A percentile compares a stretch with the other conserved stretches of the same genome.
Evolutionary conservation across 306 rosid species (phyloP).

Genomic region (Canavalia ensiformis): DNA sequence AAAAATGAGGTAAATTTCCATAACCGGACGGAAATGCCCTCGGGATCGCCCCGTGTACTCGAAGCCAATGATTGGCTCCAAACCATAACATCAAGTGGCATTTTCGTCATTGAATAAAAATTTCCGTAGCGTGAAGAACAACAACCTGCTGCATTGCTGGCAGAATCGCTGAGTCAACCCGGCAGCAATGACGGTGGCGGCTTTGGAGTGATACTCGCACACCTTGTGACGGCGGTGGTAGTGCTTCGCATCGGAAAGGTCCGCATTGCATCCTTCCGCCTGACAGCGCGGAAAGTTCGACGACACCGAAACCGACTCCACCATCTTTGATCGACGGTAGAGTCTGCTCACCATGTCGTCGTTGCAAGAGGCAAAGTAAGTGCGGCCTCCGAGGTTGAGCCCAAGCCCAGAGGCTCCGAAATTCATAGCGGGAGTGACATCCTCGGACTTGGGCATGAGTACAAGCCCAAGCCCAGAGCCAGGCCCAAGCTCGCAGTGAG

Average conservation of each 20-base stretch:
- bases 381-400: slow-evolving; percentile 77
- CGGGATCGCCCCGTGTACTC: slow-evolving; percentile 36
- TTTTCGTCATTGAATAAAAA: slow-evolving; percentile 20
- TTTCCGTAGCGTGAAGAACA: neutral
- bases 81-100: slow-evolving; percentile 34
- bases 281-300: slow-evolving; percentile 69
- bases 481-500: slow-evolving; percentile 31
- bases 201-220: slow-evolving; percentile 88
- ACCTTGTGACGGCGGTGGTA: slow-evolving; percentile 94
- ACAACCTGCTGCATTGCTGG: slow-evolving; percentile 93
- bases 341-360: slow-evolving; percentile 66
- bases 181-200: slow-evolving; percentile 78
- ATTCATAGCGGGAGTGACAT: slow-evolving; percentile 49
- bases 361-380: slow-evolving; percentile 62
- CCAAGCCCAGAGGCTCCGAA: slow-evolving; percentile 63
- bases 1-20: slow-evolving; percentile 12
- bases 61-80: slow-evolving; percentile 26
- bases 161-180: slow-evolving; percentile 94
- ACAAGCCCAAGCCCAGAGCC: slow-evolving; percentile 65
- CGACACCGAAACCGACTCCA: neutral
- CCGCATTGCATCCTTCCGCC: slow-evolving; percentile 81
- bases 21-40: slow-evolving; percentile 57
- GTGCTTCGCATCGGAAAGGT: slow-evolving; percentile 77
- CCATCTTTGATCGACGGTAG: slow-evolving; percentile 60
- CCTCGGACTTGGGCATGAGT: slow-evolving; percentile 44